Conservation (phyloP, 2,329 filamentous ascomycete species). For the Thermoascus crustaceus region DNA sequence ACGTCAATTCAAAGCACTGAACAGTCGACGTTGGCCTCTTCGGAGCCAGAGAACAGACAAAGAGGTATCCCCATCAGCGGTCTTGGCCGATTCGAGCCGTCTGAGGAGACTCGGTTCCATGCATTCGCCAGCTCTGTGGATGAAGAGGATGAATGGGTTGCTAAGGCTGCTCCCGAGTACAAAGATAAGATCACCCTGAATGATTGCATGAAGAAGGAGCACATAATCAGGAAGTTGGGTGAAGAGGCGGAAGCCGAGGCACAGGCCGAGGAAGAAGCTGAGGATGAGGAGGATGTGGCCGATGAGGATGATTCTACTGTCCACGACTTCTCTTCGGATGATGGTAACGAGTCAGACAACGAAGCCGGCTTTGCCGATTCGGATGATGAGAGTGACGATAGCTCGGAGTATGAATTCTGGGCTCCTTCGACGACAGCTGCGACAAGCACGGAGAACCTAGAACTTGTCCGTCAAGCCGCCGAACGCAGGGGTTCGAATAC, state of each 20-base stretch:
- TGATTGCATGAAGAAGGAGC: conserved; percentile 85
- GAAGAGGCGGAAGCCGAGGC: conserved; percentile 90
- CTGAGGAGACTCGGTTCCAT: conserved; percentile 56
- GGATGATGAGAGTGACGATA: conserved; percentile 58
- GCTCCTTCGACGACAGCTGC: conserved; percentile 43
- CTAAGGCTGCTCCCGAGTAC: conserved; percentile 56
- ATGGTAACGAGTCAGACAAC: conserved; percentile 76
- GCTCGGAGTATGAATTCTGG: conserved; percentile 60
- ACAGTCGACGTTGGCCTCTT: conserved; percentile 8
- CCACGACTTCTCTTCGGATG: conserved; percentile 43
- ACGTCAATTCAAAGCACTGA: conserved; percentile 6
- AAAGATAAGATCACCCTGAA: conserved; percentile 72
- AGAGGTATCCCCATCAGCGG: conserved; percentile 28
- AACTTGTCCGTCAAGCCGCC: conserved; percentile 38
- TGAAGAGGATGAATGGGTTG: conserved; percentile 87
- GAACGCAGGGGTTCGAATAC: conserved; percentile 45
- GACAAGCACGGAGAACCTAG: conserved; percentile 46
- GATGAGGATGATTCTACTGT: conserved; percentile 53
- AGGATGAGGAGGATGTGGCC: conserved; percentile 39
- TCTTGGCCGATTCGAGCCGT: conserved; percentile 33
- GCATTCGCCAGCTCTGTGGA: conserved; percentile 81
- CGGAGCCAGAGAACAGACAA: conserved; percentile 10
- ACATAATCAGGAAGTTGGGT: conserved; percentile 73
- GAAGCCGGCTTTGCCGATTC: conserved; percentile 63
- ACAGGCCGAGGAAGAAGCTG: conserved; percentile 54